phyloP scores from a whole-genome alignment of 2,329 filamentous ascomycete genomes.

The Colletotrichum brevisporum region DNA sequence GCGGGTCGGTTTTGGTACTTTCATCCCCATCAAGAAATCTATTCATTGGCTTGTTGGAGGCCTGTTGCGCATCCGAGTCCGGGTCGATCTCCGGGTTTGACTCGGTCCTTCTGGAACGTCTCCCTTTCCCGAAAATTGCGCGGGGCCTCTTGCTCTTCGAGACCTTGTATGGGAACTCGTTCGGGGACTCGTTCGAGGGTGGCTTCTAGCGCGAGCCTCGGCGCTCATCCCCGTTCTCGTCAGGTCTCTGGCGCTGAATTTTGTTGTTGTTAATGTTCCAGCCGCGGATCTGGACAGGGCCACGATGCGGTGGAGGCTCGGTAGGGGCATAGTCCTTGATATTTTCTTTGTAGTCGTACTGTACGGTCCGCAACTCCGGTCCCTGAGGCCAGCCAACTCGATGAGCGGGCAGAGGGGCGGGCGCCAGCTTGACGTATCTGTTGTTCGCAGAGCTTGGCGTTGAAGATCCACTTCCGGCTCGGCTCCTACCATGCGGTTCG shows the following conservation, averaged over 20 bases:
- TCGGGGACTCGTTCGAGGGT: background rate
- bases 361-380: conserved; percentile 70
- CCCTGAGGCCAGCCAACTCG: conserved; percentile 61
- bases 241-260: conserved; percentile 35
- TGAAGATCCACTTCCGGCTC: conserved; percentile 41
- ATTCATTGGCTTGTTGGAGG: too few relatives aligned
- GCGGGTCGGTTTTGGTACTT: too few relatives aligned
- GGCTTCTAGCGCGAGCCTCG: conserved; percentile 39
- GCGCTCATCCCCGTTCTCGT: conserved; percentile 41
- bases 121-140: too few relatives aligned
- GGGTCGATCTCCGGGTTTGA: too few relatives aligned
- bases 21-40: too few relatives aligned
- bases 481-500: conserved; percentile 29
- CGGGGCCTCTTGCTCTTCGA: too few relatives aligned
- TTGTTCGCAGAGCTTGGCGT: conserved; percentile 39
- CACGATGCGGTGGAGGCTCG: conserved; percentile 68
- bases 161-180: too few relatives aligned
- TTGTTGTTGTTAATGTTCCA: conserved; percentile 54
- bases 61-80: too few relatives aligned
- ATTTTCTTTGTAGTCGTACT: conserved; percentile 67
- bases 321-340: conserved; percentile 71
- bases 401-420: conserved; percentile 68
- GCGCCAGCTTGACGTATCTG: conserved; percentile 69
- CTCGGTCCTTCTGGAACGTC: too few relatives aligned
- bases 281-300: conserved; percentile 69